Evolutionary conservation across 768 basidiomycete species (phyloP), one percentile per base, ranked within the genome.

Genomic region (Suillus discolor): DNA sequence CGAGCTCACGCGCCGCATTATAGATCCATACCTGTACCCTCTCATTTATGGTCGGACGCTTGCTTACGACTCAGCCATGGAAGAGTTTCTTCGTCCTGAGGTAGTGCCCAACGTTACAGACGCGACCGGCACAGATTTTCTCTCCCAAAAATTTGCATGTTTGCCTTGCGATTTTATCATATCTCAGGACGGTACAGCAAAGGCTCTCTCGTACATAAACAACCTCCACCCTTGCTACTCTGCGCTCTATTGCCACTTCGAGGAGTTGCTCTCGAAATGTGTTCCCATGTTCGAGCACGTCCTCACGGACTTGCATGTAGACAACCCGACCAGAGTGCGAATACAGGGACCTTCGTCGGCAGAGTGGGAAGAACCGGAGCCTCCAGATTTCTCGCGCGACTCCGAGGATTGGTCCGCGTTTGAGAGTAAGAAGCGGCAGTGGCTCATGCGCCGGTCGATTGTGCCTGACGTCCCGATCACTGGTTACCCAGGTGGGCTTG

Each of bases 141-240:
- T 83, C n/a, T 85, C 81, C 13, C 64, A 73, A 2, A 54, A 72
- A 8, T 83, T 80, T 66, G 73, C 81, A 7, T 72, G 79, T 45
- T 75, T 87, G n/a, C 85, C 85, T 18, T 78, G 84, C 7, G 77
- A 81, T 41, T 77, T 66, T 47, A 71, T 85, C 15, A 8, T 11
- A 38, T 78, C 80, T 13, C 53, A 71, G 7, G 61, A 74, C 13
- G 75, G 77, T 16, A 61, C 62, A 5, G 71, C 72, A 3, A 73
- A 72, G 64, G 80, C 84, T 61, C 66, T 75, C 11, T 83, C 84
- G 3, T 87, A 87, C 72, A 85, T 87, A 76, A 86, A 86, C 71
- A 84, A 85, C 65, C 72, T 87, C 25, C 72, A 85, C 65, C 82
- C 80, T 7, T 67, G 70, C 5, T 68, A 79, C 62, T 53, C 47